Evolutionary conservation across 768 basidiomycete genomes (phyloP).

Genomic region (Arthromyces matolae): DNA sequence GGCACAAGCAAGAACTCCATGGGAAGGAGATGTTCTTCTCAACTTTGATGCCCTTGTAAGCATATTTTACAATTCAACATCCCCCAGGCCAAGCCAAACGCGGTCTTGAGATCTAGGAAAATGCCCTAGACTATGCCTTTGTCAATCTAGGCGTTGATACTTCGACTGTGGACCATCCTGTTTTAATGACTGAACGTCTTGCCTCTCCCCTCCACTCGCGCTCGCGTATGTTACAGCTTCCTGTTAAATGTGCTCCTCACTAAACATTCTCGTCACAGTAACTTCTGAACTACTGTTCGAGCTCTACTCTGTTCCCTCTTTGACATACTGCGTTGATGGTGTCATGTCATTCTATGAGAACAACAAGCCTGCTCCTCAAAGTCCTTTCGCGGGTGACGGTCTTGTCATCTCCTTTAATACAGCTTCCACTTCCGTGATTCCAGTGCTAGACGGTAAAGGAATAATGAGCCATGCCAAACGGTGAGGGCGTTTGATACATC

Average conservation of each 20-base stretch:
- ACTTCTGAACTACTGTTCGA: slow-evolving; percentile 98
- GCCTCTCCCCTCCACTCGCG: slow-evolving; percentile 87
- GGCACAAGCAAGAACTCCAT: slow-evolving; percentile 75
- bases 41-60: slow-evolving; percentile 92
- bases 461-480: slow-evolving; percentile 84
- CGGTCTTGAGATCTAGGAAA: slow-evolving; percentile 64
- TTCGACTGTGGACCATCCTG: slow-evolving; percentile 73
- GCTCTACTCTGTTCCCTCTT: slow-evolving; percentile 78
- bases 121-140: slow-evolving; percentile 90
- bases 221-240: slow-evolving; percentile 52
- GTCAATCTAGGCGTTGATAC: slow-evolving; percentile 81
- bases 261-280: slow-evolving; percentile 41
- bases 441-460: slow-evolving; percentile 78
- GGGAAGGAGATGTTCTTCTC: slow-evolving; percentile 91
- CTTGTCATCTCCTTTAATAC: slow-evolving; percentile 90
- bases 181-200: slow-evolving; percentile 91
- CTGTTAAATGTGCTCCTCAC: background rate
- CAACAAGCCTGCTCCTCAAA: slow-evolving; percentile 26
- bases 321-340: slow-evolving; percentile 86
- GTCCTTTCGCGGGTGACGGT: slow-evolving; percentile 61
- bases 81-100: slow-evolving; percentile 10
- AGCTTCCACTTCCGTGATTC: slow-evolving; percentile 86
- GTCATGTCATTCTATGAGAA: slow-evolving; percentile 92
- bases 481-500: slow-evolving; percentile 32
- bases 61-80: slow-evolving; percentile 16